phyloP scores from a whole-genome alignment of 2,329 filamentous ascomycete species.

The Niveomyces coronatus region DNA sequence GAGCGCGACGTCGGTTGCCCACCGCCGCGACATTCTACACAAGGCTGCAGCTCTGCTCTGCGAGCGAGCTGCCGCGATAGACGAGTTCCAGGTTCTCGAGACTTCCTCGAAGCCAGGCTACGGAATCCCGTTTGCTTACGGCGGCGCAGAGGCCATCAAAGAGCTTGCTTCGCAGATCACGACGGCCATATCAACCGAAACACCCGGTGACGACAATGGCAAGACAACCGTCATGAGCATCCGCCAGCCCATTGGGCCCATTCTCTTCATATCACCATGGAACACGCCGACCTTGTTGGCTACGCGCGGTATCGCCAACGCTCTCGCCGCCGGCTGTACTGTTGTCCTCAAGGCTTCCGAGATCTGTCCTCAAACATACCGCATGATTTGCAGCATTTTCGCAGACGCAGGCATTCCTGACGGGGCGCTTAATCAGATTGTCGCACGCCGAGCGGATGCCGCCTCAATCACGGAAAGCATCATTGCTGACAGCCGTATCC shows the following conservation, averaged over 20 bases:
- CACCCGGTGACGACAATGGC: neutral
- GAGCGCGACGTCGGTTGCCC: too few relatives aligned
- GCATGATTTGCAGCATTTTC: neutral
- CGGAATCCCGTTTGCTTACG: neutral
- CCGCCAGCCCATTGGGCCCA: neutral
- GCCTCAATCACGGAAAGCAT: neutral
- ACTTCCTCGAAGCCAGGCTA: neutral
- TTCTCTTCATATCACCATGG: neutral
- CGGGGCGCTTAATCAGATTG: neutral
- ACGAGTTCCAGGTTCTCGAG: neutral
- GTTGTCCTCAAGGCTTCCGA: neutral
- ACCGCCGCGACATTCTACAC: too few relatives aligned
- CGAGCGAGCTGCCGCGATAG: too few relatives aligned
- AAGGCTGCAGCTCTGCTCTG: too few relatives aligned
- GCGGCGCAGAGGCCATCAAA: too few relatives aligned
- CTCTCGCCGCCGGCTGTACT: neutral
- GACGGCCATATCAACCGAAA: neutral
- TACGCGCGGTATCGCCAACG: neutral
- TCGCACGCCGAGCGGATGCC: neutral
- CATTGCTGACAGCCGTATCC: conserved; percentile 7
- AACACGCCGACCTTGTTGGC: neutral
- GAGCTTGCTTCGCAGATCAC: neutral
- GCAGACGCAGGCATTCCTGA: neutral
- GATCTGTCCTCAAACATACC: neutral
- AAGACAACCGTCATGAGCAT: neutral